A percentile compares a stretch with the other conserved stretches of the same genome.
Evolutionary conservation across 371 early-diverging fungal species (phyloP).

Genomic region (Mortierella polycephala): DNA sequence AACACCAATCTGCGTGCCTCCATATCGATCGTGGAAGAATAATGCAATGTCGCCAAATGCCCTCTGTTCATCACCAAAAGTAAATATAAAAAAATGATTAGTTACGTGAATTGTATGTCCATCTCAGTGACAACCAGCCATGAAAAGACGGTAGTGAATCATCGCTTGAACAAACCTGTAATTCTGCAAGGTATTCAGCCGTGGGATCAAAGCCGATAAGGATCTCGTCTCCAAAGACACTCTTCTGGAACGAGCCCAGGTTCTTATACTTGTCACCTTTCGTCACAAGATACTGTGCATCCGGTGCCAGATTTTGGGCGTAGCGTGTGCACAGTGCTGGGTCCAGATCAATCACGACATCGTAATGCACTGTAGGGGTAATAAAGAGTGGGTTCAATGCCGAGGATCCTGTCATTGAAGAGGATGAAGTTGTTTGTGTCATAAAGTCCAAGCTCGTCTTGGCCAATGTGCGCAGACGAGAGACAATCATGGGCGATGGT

Average conservation of each 20-base stretch:
- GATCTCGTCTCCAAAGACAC: constrained; percentile 58
- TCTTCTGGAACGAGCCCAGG: constrained; percentile 36
- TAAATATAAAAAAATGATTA: no score
- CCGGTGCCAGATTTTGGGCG: constrained; percentile 65
- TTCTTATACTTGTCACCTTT: constrained; percentile 55
- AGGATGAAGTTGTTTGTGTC: constrained; percentile 37
- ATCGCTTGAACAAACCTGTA: constrained; percentile 58
- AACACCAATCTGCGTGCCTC: constrained; percentile 80
- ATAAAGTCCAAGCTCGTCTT: constrained; percentile 67
- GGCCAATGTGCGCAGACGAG: constrained; percentile 72
- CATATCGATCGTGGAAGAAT: constrained; percentile 82
- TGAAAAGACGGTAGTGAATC: neutral
- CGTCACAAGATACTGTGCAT: constrained; percentile 56
- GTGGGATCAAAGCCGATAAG: constrained; percentile 74
- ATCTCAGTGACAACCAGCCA: no score
- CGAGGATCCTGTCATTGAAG: constrained; percentile 31
- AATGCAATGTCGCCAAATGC: constrained; percentile 65
- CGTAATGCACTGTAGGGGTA: constrained; percentile 77
- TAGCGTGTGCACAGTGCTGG: constrained; percentile 67
- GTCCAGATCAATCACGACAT: constrained; percentile 71
- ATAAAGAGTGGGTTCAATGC: constrained; percentile 68
- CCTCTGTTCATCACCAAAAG: constrained; percentile 29
- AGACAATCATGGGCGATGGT: constrained; percentile 65
- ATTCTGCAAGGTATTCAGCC: constrained; percentile 66
- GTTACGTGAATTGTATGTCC: no score